These are phyloP conservation scores for Buddleja alternifolia DNA, from an alignment of 257 asterid species.

Conservation along the genomic window DNA sequence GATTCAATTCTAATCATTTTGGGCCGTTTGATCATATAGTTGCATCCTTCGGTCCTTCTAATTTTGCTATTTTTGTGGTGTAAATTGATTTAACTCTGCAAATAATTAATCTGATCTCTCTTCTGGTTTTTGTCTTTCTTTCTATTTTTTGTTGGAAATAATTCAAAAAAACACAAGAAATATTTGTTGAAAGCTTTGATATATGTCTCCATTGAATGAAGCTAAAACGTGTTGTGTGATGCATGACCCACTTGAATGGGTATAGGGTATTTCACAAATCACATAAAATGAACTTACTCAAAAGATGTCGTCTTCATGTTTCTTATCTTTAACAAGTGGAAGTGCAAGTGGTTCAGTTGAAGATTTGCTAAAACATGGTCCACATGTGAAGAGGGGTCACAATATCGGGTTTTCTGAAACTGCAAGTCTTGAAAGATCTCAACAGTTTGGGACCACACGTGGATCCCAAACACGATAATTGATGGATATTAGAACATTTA, in stretches of 20 bases:
- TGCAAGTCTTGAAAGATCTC: too few relatives aligned
- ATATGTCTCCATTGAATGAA: not conserved
- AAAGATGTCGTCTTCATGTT: conserved; percentile 14
- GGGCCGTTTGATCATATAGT: too few relatives aligned
- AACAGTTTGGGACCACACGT: too few relatives aligned
- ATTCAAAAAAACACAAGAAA: not conserved
- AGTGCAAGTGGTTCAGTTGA: conserved; percentile 9
- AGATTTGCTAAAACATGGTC: conserved; percentile 24
- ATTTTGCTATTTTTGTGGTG: too few relatives aligned
- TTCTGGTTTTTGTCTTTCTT: too few relatives aligned
- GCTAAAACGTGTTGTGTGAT: not conserved
- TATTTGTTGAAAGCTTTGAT: conserved; percentile 7
- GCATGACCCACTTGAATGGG: conserved; percentile 12
- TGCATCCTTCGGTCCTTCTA: too few relatives aligned
- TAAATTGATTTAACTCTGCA: too few relatives aligned
- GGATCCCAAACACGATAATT: too few relatives aligned
- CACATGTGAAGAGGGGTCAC: conserved; percentile 18
- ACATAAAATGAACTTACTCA: conserved; percentile 12
- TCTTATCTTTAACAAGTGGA: conserved; percentile 34
- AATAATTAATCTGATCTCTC: too few relatives aligned
- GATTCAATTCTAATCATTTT: too few relatives aligned
- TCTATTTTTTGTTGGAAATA: not conserved
- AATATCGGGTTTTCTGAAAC: too few relatives aligned
- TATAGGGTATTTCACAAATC: not conserved
- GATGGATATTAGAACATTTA: too few relatives aligned